Evolutionary conservation across 2,329 filamentous ascomycete genomes (phyloP), one percentile per base, ranked within the genome.

Genomic region (Pseudogymnoascus sp.): DNA sequence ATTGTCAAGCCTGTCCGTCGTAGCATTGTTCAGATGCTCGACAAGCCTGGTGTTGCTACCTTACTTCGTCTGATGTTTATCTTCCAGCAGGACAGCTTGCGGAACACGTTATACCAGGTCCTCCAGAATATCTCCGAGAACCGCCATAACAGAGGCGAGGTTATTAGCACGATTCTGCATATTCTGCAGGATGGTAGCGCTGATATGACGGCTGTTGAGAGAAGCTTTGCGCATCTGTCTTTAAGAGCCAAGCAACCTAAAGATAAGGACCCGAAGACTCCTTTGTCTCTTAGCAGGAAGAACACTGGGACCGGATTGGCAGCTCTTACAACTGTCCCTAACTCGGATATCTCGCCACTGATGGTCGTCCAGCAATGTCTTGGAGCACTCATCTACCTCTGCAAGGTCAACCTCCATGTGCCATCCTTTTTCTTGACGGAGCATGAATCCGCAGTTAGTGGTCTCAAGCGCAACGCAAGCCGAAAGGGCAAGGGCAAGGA

Each of bases 31-130:
- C 95, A 99, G 73, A 96, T 99, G 89, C 84, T 99, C 31, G 95
- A 99, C 75, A 97, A 96, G 76, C 84, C 93, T 55, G 95, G 96
- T 25, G 88, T 99, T 67, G 95, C 96, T 25, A 97, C 95, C n/a
- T 80, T 99, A 35, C 82, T 99, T 45, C 90, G 96, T n/a, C 83
- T 99, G 8, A 97, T 99, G 93, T 99, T 99, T 74, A 92, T 97
- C 69, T 89, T 91, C 58, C 91, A 97, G 67, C 90, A 93, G 67
- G 91, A 90, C 21, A 95, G 90, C 65, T 88, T 95, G 59, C 90
- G 92, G 67, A 86, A 83, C 65, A 90, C 91, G 64, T 81, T 99
- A 61, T 93, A 95, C 72, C 88, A 88, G 62, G 90, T 99, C 61
- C 87, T 99, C 60, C 86, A 91, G 65, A 91, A 96, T 68, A 88